Evolutionary conservation across 1,284 basidiomycete genomes (phyloP), one percentile per base, ranked within the genome.

Genomic region (Leccinum angustisporum): DNA sequence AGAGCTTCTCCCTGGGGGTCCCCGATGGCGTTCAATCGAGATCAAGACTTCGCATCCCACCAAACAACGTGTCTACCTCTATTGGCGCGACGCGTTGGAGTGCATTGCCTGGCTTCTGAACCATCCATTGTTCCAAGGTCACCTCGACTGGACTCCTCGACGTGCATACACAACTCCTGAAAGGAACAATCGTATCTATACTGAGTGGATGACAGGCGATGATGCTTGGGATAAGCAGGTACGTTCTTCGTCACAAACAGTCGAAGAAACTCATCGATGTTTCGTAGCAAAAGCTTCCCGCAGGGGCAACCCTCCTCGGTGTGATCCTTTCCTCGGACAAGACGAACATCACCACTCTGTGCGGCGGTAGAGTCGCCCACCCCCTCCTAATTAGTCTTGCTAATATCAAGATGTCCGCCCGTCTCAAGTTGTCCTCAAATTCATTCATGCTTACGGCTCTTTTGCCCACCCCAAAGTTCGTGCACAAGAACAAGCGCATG

Each of bases 171-270:
- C 18, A 2, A 62, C 30, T 30, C 43, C 53, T 14, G 52, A 56
- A 11, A n/a, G 9, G 10, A 4, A 36, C 10, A 30, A 27, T 9
- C 9, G 54, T 14, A 38, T 59, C 4, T 65, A 52, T 25, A 50
- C 48, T 6, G 25, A 50, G 25, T 50, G 48, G 48, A 27, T 50
- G 48, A 50, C 48, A 64, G 54, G 63, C 30, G 30, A 65, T 16
- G 43, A 34, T 11, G 63, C 64, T 10, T 64, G 64, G 63, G 30
- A 54, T 30, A 61, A 59, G 31, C 63, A 52, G 51, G 51, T 52
- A 52, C 4, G 14, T 14, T 52, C 27, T 52, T 11, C n/a, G 16
- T 52, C 9, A 16, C 11, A 25, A 27, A 14, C 13, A 13, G 7
- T 50, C 13, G 25, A 8, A 27, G 34, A 36, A 36, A 13, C 21